Evolutionary conservation across 148 eudicot species (phyloP).

Genomic region (Beta vulgaris): DNA sequence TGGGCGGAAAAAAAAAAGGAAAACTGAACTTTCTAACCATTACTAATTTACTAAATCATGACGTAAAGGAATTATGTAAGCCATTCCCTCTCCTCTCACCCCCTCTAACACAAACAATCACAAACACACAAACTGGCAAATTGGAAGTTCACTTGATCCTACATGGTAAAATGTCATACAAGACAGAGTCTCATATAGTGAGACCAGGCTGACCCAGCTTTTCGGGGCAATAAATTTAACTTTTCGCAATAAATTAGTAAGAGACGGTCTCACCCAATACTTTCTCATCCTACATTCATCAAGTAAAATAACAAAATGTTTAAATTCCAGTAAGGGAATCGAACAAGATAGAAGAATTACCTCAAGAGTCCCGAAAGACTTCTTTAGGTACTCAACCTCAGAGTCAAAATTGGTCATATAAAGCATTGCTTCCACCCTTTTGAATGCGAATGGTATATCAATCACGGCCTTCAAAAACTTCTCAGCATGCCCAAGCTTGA

Average conservation of each 20-base stretch:
- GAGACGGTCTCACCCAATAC: no score
- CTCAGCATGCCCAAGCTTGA: slow-evolving; percentile 94
- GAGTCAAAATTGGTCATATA: slow-evolving; percentile 81
- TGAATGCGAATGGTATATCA: slow-evolving; percentile 85
- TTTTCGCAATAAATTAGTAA: no score
- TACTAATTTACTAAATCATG: background rate
- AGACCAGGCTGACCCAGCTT: no score
- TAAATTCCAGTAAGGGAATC: background rate
- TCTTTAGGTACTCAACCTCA: slow-evolving; percentile 82
- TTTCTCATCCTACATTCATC: background rate
- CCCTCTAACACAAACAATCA: no score
- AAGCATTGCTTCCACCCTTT: slow-evolving; percentile 82
- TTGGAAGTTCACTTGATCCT: no score
- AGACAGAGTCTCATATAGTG: no score
- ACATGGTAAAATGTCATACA: no score
- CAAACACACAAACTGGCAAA: no score
- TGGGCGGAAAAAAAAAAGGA: background rate
- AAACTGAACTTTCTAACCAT: background rate
- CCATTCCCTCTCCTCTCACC: no score
- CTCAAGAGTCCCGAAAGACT: slow-evolving; percentile 84
- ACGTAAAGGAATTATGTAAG: background rate
- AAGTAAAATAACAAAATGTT: background rate
- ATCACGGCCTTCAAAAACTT: slow-evolving; percentile 83
- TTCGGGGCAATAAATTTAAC: no score
- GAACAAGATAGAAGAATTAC: slow-evolving; percentile 34